These are phyloP conservation scores for Hypoxylon sp. DNA, from an alignment of 2,329 filamentous ascomycete species.

Conservation along the genomic window DNA sequence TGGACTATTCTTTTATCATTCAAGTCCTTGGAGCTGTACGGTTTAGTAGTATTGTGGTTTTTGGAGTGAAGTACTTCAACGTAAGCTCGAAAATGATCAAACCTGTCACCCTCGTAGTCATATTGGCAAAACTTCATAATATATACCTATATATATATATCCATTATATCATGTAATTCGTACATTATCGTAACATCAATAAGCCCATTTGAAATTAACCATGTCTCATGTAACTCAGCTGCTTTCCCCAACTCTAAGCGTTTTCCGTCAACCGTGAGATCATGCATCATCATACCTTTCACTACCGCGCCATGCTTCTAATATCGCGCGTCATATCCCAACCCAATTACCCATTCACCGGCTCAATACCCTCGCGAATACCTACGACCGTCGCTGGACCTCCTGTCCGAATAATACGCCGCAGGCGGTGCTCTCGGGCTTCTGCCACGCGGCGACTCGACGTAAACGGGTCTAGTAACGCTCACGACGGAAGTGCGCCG, in stretches of 20 bases:
- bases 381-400: slow-evolving; percentile 44
- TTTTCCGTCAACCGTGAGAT: slow-evolving; percentile 16
- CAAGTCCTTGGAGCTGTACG: not conserved
- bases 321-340: not conserved
- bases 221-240: slow-evolving; percentile 1
- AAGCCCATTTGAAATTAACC: not conserved
- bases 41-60: not conserved
- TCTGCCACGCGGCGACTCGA: slow-evolving; percentile 35
- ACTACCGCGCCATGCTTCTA: not conserved
- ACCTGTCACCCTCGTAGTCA: not conserved
- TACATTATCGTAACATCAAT: slow-evolving; percentile 18
- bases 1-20: not conserved
- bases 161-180: slow-evolving; percentile 23
- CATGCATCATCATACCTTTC: slow-evolving; percentile 1
- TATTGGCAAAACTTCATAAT: not conserved
- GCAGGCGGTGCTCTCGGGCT: slow-evolving; percentile 47
- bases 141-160: slow-evolving; percentile 8
- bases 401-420: slow-evolving; percentile 45
- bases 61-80: not conserved
- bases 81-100: not conserved
- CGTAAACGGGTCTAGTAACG: slow-evolving; percentile 43
- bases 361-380: slow-evolving; percentile 37
- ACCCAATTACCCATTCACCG: not conserved
- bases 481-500: slow-evolving; percentile 42
- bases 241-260: not conserved